Conservation (phyloP, 192 early-diverging fungal genomes). For the Mortierella alpina region DNA sequence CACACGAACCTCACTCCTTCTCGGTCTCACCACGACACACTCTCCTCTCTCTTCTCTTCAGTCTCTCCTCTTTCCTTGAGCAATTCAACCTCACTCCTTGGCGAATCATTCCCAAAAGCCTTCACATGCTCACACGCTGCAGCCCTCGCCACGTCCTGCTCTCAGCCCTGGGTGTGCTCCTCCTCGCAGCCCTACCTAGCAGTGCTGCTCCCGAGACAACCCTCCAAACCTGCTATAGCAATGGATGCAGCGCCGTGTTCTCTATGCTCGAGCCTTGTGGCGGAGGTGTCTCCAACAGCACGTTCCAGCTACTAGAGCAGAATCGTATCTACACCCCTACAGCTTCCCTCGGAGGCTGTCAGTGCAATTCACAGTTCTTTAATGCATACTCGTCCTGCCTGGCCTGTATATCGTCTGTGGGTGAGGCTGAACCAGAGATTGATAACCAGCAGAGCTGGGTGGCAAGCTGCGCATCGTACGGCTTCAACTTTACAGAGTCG, state of each 20-base stretch:
- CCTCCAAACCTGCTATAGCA: slow-evolving; percentile 21
- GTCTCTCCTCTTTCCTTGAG: slow-evolving; percentile 1
- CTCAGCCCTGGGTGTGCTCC: not conserved
- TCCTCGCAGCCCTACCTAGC: not conserved
- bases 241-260: slow-evolving; percentile 26
- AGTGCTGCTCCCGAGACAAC: slow-evolving; percentile 8
- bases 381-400: slow-evolving; percentile 28
- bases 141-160: not conserved
- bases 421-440: slow-evolving; percentile 30
- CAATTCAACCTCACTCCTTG: not conserved
- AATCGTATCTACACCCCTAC: slow-evolving; percentile 44
- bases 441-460: slow-evolving; percentile 42
- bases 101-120: not conserved
- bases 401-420: slow-evolving; percentile 38
- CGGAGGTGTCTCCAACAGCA: slow-evolving; percentile 34
- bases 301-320: slow-evolving; percentile 20
- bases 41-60: not conserved
- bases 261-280: slow-evolving; percentile 32
- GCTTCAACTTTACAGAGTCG: slow-evolving; percentile 27
- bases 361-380: slow-evolving; percentile 39
- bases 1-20: not conserved
- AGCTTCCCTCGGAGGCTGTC: slow-evolving; percentile 31
- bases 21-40: not conserved
- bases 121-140: slow-evolving; percentile 1
- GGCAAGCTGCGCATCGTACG: slow-evolving; percentile 18